Base-by-base conservation (phyloP, 768 basidiomycete genomes). In the Kwoniella europaea region DNA sequence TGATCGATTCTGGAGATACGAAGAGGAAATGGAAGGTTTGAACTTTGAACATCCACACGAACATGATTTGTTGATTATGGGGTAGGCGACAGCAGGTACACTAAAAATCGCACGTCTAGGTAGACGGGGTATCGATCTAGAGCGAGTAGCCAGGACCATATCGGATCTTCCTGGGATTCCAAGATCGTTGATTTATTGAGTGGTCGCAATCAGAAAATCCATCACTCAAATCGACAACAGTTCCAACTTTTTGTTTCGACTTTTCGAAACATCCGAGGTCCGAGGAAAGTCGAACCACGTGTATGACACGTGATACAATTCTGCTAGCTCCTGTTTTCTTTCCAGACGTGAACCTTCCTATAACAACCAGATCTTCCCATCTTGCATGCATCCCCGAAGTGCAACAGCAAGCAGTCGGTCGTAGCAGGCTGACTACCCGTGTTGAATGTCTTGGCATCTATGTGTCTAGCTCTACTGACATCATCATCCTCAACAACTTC, bases 41-140 rank as follows among this genome's bases (percentile, higher is more conserved):
- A 70, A 70, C 46, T 70, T 50, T 13, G 68, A 57, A 41, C 68
- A 70, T 44, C 68, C 68, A 24, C 68, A 70, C 2, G 13, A 22
- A 60, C 68, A 70, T 46, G 35, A 41, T 59, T 0, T 59, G 9
- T 27, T 27, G 16, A 41, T 13, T 22, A 15, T 35, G 57, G 57
- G 29, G 24, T 9, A 29, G 57, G 24, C 13, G 18, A 59, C 12
- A 41, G 46, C 46, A 16, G 57, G 12, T 55, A 20, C 54, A 24
- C 10, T 15, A 15, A 52, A 52, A n/a, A 55, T 9, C 54, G 13
- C 18, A 18, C 46, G 46, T 18, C 46, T 13, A 15, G 46, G 46
- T 15, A 50, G 12, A 18, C 46, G 46, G 46, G 12, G 46, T 50
- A 50, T 13, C 12, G 46, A 50, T 50, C 46, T 50, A 15, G 46